Evolutionary conservation across 2,329 filamentous ascomycete genomes (phyloP).

Genomic region (Penicillium italicum): DNA sequence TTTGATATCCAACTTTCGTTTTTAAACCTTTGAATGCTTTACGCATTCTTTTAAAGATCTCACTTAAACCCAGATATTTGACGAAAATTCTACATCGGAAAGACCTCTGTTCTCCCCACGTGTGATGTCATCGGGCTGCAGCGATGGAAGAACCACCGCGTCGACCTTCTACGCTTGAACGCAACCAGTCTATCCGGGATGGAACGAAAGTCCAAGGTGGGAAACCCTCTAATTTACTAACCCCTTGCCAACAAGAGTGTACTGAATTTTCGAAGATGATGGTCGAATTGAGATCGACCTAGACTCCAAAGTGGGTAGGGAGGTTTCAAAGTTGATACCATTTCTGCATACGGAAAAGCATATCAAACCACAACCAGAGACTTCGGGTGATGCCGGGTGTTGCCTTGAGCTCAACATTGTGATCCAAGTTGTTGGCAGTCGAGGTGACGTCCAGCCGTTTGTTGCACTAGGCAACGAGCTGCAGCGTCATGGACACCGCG

Average conservation of each 20-base stretch:
- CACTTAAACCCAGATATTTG: too few relatives aligned
- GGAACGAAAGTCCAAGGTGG: not conserved
- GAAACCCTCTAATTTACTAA: accelerated
- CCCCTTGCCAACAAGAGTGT: accelerated
- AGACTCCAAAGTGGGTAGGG: slow-evolving; percentile 19
- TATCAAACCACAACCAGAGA: not conserved
- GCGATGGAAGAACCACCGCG: not conserved
- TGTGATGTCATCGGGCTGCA: slow-evolving; percentile 6
- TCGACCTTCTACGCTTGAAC: not conserved
- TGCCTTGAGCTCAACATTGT: slow-evolving; percentile 45
- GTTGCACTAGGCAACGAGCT: slow-evolving; percentile 54
- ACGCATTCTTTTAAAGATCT: accelerated
- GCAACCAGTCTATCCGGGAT: not conserved
- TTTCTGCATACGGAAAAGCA: slow-evolving; percentile 9
- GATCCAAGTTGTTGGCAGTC: slow-evolving; percentile 56
- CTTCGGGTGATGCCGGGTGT: not conserved
- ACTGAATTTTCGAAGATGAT: slow-evolving; percentile 11
- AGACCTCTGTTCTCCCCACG: not conserved
- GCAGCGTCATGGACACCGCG: slow-evolving; percentile 50
- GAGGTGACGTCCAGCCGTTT: slow-evolving; percentile 57
- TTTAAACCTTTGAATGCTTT: not conserved
- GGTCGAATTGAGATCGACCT: slow-evolving; percentile 24
- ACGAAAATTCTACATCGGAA: not conserved
- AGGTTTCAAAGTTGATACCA: slow-evolving; percentile 15
- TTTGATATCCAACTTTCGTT: not conserved